Base-by-base conservation (phyloP, 805 yeast genomes). In the Starmerella bombicola region DNA sequence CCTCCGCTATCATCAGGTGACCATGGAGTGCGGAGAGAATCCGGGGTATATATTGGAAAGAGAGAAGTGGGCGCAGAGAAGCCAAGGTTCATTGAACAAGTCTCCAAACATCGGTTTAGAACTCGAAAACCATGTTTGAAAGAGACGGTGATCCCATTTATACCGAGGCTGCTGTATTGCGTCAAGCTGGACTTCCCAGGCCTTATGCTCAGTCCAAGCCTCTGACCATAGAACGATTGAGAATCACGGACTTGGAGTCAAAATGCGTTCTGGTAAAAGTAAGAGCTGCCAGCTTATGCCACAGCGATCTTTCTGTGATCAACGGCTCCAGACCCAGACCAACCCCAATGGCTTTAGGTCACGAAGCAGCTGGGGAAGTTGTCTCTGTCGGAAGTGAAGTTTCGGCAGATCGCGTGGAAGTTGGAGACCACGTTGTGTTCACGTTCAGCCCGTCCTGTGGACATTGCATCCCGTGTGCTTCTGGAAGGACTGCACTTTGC, bases 361-460 rank as follows among this genome's bases (percentile, higher is more conserved):
- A 91, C 64, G 98, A 91, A 64, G 97, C 97, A 64, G 95, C 95
- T 28, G 98, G 97, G 58, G 70, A 84, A 49, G 97, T 91, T 29
- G 95, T 86, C 67, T 74, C 84, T 35, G 72, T 91, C 30, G 98
- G 98, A 55, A 93, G 83, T 60, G 95, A 83, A 50, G 97, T 91
- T 43, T 37, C 46, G 19, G n/a, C 21, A 6, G 78, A 86, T 48
- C 74, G 66, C 55, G 95, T 84, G 53, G 80, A 84, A 66, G 78
- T 69, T 31, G 98, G 98, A 52, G 98, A 91, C 64, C 81, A 78
- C 51, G 98, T 91, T 46, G 74, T 91, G 55, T 88, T 93, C 17
- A 68, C 88, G 30, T 91, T 91, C 73, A 91, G 96, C 29, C 95
- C 98, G 40, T 96, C 88, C 63, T 91, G 98, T 67, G 69, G 71